A percentile compares a stretch with the other conserved stretches of the same genome.
Conservation (phyloP, 2,329 filamentous ascomycete species). For the Colletotrichum sp. region DNA sequence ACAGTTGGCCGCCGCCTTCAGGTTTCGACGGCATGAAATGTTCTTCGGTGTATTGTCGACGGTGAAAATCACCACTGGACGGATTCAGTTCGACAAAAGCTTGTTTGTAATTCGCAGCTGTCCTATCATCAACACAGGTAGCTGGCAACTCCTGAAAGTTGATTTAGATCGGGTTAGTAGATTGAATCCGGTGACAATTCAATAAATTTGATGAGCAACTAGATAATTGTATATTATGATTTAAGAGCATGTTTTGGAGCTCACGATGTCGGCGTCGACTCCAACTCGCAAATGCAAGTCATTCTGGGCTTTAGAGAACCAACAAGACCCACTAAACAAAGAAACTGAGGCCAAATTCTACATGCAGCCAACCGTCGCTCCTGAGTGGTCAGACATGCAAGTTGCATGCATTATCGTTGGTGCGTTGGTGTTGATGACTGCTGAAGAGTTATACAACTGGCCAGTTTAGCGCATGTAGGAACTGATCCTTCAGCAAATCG, state of each 20-base stretch:
- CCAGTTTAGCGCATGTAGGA: not conserved
- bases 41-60: not conserved
- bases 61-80: not conserved
- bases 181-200: not conserved
- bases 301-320: not conserved
- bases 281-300: not conserved
- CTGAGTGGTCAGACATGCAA: not conserved
- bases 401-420: not conserved
- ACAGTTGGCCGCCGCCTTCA: not conserved
- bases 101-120: not conserved
- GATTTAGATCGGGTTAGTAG: not conserved
- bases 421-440: not conserved
- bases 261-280: not conserved
- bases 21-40: not conserved
- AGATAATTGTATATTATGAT: not conserved
- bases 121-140: not conserved
- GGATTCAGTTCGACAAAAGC: too few species aligned
- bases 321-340: not conserved
- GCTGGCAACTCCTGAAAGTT: not conserved
- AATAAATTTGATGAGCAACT: not conserved
- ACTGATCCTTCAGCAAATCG: not conserved
- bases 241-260: rapidly evolving
- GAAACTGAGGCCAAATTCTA: not conserved
- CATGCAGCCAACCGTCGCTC: not conserved
- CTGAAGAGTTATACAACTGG: not conserved